phyloP scores from a whole-genome alignment of 2,329 filamentous ascomycete genomes.

The Leptographium procerum region DNA sequence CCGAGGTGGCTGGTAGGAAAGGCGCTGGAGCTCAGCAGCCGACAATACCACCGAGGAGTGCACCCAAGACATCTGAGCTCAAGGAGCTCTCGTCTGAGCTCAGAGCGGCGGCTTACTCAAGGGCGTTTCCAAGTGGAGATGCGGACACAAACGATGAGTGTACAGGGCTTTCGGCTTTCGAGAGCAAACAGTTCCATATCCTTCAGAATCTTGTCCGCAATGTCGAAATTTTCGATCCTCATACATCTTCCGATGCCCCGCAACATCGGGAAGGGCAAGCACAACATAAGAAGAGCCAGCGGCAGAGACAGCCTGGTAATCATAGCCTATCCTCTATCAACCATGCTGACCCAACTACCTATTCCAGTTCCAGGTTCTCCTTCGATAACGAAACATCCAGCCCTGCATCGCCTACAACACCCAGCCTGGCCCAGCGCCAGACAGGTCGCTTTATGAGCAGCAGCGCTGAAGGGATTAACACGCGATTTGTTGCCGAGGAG shows the following conservation, averaged over 20 bases:
- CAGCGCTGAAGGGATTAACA: conserved; percentile 51
- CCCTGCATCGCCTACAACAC: not conserved
- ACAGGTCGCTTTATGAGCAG: conserved; percentile 32
- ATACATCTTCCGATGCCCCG: not conserved
- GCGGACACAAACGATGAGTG: not conserved
- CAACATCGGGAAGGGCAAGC: not conserved
- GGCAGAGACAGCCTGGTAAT: not conserved
- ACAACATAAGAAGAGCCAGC: not conserved
- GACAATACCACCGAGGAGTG: not conserved
- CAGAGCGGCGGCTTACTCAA: conserved; percentile 13
- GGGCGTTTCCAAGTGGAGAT: conserved; percentile 8
- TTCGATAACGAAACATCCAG: conserved; percentile 16
- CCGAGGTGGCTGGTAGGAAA: not conserved
- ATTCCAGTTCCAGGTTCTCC: conserved; percentile 40
- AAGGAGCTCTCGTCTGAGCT: not conserved
- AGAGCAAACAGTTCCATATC: conserved; percentile 13
- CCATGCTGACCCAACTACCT: conserved; percentile 12
- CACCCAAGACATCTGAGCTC: not conserved
- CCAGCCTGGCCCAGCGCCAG: conserved; percentile 17
- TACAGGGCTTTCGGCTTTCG: conserved; percentile 12
- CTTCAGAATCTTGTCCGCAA: conserved; percentile 10
- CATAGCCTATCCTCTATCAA: too few relatives aligned
- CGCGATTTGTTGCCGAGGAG: conserved; percentile 43
- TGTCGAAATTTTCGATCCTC: not conserved
- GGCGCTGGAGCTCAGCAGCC: not conserved